These are phyloP conservation scores for Themeda triandra DNA, from an alignment of 176 grass and related monocot species.

Conservation along the genomic window DNA sequence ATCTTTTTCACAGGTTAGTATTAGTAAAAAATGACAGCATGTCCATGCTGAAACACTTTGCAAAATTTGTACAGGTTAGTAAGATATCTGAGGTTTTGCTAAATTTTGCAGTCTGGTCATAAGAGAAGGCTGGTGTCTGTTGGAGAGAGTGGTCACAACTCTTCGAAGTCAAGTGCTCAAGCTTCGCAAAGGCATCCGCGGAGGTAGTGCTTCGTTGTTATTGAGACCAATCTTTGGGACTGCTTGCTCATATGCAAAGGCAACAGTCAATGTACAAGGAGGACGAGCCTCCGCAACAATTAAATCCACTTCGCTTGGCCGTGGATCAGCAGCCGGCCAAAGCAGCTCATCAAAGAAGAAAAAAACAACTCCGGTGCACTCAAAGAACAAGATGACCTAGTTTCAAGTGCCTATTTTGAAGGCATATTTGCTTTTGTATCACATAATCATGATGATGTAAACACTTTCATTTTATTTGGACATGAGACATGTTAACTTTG, in stretches of 20 bases:
- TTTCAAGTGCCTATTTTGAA: no score
- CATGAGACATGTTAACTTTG: no score
- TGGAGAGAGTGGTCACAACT: neutral
- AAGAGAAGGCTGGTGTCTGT: neutral
- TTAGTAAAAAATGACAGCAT: no score
- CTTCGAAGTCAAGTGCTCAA: neutral
- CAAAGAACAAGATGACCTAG: no score
- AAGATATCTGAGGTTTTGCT: neutral
- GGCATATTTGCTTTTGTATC: no score
- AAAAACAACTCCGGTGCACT: no score
- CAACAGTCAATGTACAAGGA: neutral
- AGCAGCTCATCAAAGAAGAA: no score
- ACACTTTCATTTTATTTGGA: no score
- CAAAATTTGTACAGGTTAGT: no score
- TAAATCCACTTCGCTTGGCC: neutral
- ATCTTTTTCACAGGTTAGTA: neutral
- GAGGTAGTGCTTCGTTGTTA: neutral
- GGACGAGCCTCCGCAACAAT: neutral
- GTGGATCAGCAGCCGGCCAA: no score
- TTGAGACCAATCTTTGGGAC: neutral
- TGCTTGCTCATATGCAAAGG: neutral
- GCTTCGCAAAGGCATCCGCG: neutral
- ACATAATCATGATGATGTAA: no score
- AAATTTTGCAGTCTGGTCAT: neutral
- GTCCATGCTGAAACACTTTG: no score